A percentile compares a stretch with the other conserved stretches of the same genome.
phyloP scores from a whole-genome alignment of 2,329 filamentous ascomycete species.

The Endocalyx cinctus region DNA sequence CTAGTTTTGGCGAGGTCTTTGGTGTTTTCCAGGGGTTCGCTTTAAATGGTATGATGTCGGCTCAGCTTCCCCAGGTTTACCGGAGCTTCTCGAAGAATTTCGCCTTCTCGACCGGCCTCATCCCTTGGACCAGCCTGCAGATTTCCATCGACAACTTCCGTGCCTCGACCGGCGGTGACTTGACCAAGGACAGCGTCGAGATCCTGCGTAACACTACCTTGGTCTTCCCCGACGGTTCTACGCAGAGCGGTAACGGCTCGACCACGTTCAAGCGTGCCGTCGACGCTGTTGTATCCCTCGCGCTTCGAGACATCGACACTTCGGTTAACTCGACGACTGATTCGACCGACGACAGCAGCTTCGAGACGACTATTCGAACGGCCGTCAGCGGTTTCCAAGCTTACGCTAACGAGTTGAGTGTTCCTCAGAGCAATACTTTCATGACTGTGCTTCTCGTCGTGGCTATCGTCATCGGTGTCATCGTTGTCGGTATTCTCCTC shows the following conservation, averaged over 20 bases:
- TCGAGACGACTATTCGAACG: conserved; percentile 33
- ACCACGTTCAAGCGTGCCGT: conserved; percentile 52
- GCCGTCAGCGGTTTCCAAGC: conserved; percentile 73
- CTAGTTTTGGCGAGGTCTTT: conserved; percentile 79
- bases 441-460: conserved; percentile 92
- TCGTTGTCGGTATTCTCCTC: conserved; percentile 80
- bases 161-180: conserved; percentile 74
- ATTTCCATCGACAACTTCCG: conserved; percentile 80
- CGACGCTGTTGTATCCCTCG: conserved; percentile 42
- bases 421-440: conserved; percentile 87
- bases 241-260: conserved; percentile 34
- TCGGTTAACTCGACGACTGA: conserved; percentile 37
- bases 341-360: conserved; percentile 11
- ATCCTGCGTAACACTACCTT: conserved; percentile 73
- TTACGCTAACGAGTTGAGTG: conserved; percentile 76
- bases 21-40: conserved; percentile 92
- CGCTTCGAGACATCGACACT: conserved; percentile 48
- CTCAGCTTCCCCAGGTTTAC: conserved; percentile 82
- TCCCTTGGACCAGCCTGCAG: conserved; percentile 81
- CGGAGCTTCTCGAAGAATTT: conserved; percentile 90
- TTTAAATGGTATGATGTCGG: conserved; percentile 93
- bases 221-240: conserved; percentile 60
- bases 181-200: conserved; percentile 72
- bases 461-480: conserved; percentile 77
- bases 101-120: conserved; percentile 79